Base-by-base conservation (phyloP, 2,329 filamentous ascomycete species). In the Colletotrichum aenigma region DNA sequence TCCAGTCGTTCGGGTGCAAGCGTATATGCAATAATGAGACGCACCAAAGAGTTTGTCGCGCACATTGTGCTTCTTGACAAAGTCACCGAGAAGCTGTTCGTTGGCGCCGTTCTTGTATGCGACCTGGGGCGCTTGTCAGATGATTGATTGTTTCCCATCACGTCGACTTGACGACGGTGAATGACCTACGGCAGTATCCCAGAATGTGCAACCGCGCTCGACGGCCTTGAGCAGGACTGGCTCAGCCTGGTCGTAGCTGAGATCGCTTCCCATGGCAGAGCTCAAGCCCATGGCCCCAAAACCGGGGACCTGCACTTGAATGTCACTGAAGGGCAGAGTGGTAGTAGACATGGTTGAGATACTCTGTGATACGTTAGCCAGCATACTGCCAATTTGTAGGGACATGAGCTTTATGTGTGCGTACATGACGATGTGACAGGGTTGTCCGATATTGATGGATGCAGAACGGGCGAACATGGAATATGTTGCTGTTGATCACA, bases 241-340 rank as follows among this genome's bases (percentile, higher is more conserved):
- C 75, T 89, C 88, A 6, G 87, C 87, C 77, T 89, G 77, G 68
- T 89, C 86, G 2, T 83, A 78, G 36, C 76, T 85, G 4, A 89
- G 77, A 71, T 87, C 86, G 52, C 65, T 83, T 6, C 88, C 87
- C 30, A 88, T 61, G 4, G 83, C 86, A 72, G 84, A 85, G 76
- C 82, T 88, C 12, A 89, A 78, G 9, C 88, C 88, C 87, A 89
- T 89, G 16, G 87, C 87, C 21, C 88, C 88, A 70, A 89, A 89
- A 66, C 87, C 87, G 1, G 87, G 87, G 7, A 78, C 77, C 4
- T 85, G 83, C 16, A 88, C 85, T 43, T 85, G 75, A 36, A 84
- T 80, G 68, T 84, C 79, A 30, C 77, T 79, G 66, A 88, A 88
- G 3, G 82, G 82, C 62, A 88, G 78, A 75, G 85, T 85, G 36